These are phyloP conservation scores for Phytophthora tentaculata DNA, from an alignment of 352 stramenopile species.

Conservation along the genomic window DNA sequence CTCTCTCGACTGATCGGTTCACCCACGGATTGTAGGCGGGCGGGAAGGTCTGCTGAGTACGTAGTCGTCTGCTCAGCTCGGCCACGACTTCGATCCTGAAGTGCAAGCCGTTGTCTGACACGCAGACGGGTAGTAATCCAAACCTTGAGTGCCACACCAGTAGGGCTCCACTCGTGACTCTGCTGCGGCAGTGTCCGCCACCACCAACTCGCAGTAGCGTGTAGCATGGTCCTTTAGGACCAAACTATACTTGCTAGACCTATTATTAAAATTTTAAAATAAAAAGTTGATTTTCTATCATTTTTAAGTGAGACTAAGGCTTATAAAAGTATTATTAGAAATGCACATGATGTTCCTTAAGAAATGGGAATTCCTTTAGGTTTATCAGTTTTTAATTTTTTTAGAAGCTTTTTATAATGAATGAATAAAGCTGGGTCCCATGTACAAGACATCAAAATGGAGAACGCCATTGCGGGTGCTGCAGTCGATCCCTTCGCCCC, in stretches of 20 bases:
- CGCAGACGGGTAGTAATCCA: conserved; percentile 21
- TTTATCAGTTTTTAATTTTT: too few species aligned
- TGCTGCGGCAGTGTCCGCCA: not conserved
- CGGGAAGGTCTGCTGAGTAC: conserved; percentile 29
- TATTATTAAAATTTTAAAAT: too few species aligned
- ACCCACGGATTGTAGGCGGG: conserved; percentile 38
- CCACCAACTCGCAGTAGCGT: not conserved
- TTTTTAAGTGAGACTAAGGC: too few species aligned
- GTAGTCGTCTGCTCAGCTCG: conserved; percentile 22
- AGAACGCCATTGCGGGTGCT: conserved; percentile 1
- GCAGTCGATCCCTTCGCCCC: not conserved
- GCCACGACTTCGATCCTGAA: conserved; percentile 4
- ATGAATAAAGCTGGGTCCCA: not conserved
- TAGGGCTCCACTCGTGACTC: conserved; percentile 12
- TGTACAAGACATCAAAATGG: not conserved
- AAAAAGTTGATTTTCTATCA: too few species aligned
- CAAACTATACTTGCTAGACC: not conserved
- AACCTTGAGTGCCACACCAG: conserved; percentile 31
- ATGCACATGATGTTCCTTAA: too few species aligned
- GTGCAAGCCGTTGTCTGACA: not conserved
- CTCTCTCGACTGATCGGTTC: conserved; percentile 35
- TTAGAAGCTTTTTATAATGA: too few species aligned
- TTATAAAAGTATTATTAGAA: too few species aligned
- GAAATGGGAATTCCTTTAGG: too few species aligned
- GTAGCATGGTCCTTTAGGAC: not conserved